Conservation (phyloP, 78 protist species). For the Dictyostelium brefeldianum region DNA sequence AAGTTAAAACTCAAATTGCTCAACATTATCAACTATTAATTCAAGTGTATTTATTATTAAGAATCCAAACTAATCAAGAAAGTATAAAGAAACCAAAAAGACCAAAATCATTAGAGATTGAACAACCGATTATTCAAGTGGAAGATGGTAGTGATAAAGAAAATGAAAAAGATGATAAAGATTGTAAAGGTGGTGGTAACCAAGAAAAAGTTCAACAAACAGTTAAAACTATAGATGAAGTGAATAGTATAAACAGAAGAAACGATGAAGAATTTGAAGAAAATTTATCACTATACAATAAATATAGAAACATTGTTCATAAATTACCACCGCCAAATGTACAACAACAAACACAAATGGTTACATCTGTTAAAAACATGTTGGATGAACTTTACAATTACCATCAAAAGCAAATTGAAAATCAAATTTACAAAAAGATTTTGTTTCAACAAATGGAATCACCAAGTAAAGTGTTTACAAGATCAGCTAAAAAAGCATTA, state of each 20-base stretch:
- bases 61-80: constrained; percentile 19
- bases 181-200: background rate
- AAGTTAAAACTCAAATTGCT: constrained; percentile 41
- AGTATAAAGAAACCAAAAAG: background rate
- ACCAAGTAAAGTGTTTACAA: constrained; percentile 53
- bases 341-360: background rate
- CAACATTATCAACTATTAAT: constrained; percentile 62
- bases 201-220: too few relatives aligned
- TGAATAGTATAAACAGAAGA: background rate
- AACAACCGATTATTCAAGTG: too few relatives aligned
- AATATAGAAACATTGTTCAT: constrained; percentile 12
- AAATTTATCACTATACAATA: background rate
- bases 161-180: background rate
- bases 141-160: background rate
- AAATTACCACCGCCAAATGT: background rate
- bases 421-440: background rate
- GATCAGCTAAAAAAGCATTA: constrained; percentile 27
- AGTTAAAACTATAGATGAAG: background rate
- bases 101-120: background rate
- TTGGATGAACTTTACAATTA: constrained; percentile 38
- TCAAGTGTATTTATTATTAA: constrained; percentile 50
- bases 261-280: background rate
- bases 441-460: constrained; percentile 52
- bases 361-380: constrained; percentile 13
- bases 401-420: constrained; percentile 44